Conservation (phyloP, 805 yeast species). For the Starmerella roubikii region DNA sequence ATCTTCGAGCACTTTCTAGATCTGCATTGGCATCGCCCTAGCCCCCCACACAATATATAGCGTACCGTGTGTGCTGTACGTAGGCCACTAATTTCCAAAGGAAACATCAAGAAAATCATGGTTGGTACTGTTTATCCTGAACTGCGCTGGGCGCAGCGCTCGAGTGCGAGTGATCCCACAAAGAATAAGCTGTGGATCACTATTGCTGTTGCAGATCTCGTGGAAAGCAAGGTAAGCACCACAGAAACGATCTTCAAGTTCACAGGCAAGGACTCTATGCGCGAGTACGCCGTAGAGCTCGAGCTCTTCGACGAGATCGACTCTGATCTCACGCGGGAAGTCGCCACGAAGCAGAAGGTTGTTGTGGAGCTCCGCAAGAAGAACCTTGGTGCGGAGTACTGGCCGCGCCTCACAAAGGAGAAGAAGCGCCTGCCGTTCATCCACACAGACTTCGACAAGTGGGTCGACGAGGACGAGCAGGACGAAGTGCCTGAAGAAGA, state of each 20-base stretch:
- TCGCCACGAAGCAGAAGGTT: constrained; percentile 49
- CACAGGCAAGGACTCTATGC: constrained; percentile 33
- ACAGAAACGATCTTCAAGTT: constrained; percentile 43
- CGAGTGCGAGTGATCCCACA: constrained; percentile 52
- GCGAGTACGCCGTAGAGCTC: constrained; percentile 46
- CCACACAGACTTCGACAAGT: constrained; percentile 89
- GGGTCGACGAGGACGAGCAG: constrained; percentile 99
- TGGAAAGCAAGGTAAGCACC: constrained; percentile 46
- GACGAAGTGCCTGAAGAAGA: constrained; percentile 47
- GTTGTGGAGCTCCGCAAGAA: constrained; percentile 58
- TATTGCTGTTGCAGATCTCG: constrained; percentile 57
- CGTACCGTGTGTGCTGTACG: no score
- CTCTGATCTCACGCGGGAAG: constrained; percentile 44
- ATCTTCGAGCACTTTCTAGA: neutral
- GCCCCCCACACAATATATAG: no score
- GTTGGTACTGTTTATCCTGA: constrained; percentile 25
- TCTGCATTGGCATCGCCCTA: neutral
- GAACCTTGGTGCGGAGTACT: constrained; percentile 55
- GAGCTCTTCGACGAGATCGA: constrained; percentile 70
- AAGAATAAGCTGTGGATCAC: constrained; percentile 71
- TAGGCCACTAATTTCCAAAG: neutral
- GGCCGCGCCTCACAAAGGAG: constrained; percentile 92
- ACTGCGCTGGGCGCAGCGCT: constrained; percentile 95
- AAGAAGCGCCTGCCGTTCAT: constrained; percentile 66
- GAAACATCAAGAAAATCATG: neutral